Conservation (phyloP, 2,329 filamentous ascomycete species). For the Aureobasidium mangrovei region DNA sequence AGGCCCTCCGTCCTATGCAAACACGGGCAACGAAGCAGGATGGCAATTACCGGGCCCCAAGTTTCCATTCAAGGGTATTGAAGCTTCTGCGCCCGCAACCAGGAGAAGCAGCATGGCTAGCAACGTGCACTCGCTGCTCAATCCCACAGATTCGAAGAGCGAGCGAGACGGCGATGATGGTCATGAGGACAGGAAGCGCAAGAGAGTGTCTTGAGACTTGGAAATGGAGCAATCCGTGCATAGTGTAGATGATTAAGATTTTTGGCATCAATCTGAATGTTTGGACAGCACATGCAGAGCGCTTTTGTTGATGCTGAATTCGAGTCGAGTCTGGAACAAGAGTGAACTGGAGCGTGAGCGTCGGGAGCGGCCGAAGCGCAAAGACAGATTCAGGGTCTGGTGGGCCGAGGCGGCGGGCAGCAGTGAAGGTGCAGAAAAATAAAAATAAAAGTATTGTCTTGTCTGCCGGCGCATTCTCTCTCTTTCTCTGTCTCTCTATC, state of each 20-base stretch:
- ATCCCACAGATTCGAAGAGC: conserved; percentile 50
- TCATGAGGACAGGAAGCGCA: conserved; percentile 53
- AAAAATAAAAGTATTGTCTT: conserved; percentile 6
- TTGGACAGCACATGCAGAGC: no score
- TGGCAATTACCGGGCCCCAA: conserved; percentile 47
- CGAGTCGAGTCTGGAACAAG: background rate
- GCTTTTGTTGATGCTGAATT: no score
- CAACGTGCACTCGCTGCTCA: conserved; percentile 58
- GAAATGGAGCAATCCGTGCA: conserved; percentile 1
- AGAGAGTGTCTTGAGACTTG: conserved; percentile 40
- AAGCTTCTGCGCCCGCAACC: conserved; percentile 52
- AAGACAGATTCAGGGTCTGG: background rate
- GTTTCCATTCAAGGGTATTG: conserved; percentile 40
- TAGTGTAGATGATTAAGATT: background rate
- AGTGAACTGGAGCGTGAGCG: background rate
- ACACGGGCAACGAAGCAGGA: conserved; percentile 44
- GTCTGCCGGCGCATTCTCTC: background rate
- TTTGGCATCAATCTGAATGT: no score
- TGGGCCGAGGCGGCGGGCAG: background rate
- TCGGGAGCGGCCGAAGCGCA: background rate
- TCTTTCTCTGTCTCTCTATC: background rate
- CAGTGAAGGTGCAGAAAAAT: conserved; percentile 2
- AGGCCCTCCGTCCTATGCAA: conserved; percentile 34
- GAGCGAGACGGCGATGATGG: conserved; percentile 57
- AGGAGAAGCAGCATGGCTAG: conserved; percentile 63